Evolutionary conservation across 2,329 filamentous ascomycete genomes (phyloP).

Genomic region (Alternaria triticimaculans): DNA sequence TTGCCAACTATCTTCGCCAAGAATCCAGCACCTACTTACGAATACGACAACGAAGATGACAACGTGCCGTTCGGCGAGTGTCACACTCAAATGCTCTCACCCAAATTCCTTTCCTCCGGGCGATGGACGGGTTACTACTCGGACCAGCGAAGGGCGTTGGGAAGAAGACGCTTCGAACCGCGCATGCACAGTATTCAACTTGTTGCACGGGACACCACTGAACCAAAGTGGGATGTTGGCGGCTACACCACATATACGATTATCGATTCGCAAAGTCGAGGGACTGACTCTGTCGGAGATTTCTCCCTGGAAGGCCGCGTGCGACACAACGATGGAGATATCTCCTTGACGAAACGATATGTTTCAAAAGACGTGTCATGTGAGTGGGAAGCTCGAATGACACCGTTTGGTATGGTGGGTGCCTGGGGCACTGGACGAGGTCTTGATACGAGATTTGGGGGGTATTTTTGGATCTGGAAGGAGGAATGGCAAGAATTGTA

Average conservation of each 20-base stretch:
- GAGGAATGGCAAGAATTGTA: constrained; percentile 24
- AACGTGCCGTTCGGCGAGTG: constrained; percentile 16
- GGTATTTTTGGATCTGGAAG: constrained; percentile 39
- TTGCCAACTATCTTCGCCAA: constrained; percentile 17
- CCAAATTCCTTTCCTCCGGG: constrained; percentile 20
- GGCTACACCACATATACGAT: neutral
- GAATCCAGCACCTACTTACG: neutral
- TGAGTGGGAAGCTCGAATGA: constrained; percentile 25
- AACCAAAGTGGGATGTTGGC: neutral
- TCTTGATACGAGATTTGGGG: constrained; percentile 15
- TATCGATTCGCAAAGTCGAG: constrained; percentile 17
- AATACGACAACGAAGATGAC: neutral
- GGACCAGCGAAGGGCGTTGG: constrained; percentile 13
- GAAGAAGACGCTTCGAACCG: constrained; percentile 10
- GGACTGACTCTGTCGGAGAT: constrained; percentile 18
- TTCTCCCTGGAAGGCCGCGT: constrained; percentile 25
- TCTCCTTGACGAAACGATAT: constrained; percentile 25
- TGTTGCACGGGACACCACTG: neutral
- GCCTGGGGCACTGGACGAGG: constrained; percentile 16
- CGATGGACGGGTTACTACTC: constrained; percentile 26
- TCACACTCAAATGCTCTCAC: constrained; percentile 26
- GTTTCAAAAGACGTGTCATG: constrained; percentile 7
- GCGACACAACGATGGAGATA: constrained; percentile 17
- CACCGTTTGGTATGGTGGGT: constrained; percentile 35
- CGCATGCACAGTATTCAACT: constrained; percentile 22